Percentiles rank a stretch among this genome's conserved stretches.
Evolutionary conservation across 441 rosid species (phyloP).

Genomic region (Populus hybrid): DNA sequence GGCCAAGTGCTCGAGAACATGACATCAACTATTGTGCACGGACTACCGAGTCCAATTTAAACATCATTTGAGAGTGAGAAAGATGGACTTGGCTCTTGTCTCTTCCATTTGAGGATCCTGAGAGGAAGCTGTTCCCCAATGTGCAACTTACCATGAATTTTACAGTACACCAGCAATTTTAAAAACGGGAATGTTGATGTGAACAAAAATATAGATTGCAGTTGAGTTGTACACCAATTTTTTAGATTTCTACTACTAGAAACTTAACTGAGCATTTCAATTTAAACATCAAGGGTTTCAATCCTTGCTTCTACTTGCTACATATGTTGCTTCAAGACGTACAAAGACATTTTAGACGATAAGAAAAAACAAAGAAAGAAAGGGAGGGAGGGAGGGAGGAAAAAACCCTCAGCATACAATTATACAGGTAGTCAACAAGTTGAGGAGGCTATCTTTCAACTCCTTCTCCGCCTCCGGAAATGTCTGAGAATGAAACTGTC

Average conservation of each 20-base stretch:
- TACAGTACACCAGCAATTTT: neutral
- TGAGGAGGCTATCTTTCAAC: conserved; percentile 31
- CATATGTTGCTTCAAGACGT: conserved; percentile 13
- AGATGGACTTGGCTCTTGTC: neutral
- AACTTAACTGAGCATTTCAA: conserved; percentile 15
- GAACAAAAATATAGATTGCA: neutral
- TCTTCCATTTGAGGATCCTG: neutral
- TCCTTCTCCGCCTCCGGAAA: conserved; percentile 55
- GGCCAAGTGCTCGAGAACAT: neutral
- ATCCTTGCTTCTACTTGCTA: conserved; percentile 19
- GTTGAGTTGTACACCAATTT: neutral
- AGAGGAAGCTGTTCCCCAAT: neutral
- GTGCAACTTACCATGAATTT: neutral
- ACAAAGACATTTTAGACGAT: conserved; percentile 13
- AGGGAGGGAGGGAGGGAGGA: neutral
- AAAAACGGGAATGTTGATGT: neutral
- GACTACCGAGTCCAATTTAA: neutral
- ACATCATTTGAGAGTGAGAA: neutral
- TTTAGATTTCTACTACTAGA: neutral
- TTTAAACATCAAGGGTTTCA: conserved; percentile 10
- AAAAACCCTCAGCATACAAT: conserved; percentile 12
- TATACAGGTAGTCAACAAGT: conserved; percentile 16
- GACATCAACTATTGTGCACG: neutral
- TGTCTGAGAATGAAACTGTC: conserved; percentile 89
- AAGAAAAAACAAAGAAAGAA: neutral